Percentiles rank a stretch among this genome's conserved stretches.
Conservation (phyloP, 2,329 filamentous ascomycete genomes). For the Phaeosphaeriaceae sp. region DNA sequence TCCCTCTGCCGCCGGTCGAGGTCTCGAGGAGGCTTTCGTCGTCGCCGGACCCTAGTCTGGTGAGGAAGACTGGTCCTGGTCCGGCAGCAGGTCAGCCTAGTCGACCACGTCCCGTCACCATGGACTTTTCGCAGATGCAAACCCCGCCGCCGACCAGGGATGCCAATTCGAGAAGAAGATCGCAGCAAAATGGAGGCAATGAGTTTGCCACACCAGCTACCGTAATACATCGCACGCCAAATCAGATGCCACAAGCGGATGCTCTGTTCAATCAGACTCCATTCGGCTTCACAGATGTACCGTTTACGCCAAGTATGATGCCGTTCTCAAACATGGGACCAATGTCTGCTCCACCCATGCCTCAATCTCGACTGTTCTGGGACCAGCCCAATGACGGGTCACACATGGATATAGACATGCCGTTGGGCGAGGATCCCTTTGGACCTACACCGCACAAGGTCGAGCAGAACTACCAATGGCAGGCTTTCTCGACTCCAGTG, state of each 20-base stretch:
- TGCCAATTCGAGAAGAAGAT: conserved; percentile 58
- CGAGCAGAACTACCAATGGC: conserved; percentile 41
- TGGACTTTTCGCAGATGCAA: conserved; percentile 62
- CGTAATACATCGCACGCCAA: conserved; percentile 52
- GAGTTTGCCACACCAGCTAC: conserved; percentile 46
- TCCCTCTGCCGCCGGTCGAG: conserved; percentile 67
- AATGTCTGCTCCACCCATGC: conserved; percentile 64
- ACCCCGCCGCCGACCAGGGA: conserved; percentile 69
- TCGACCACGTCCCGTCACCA: conserved; percentile 36
- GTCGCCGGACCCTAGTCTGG: conserved; percentile 58
- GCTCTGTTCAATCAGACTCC: conserved; percentile 48
- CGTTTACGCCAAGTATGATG: conserved; percentile 66
- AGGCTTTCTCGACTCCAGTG: conserved; percentile 38
- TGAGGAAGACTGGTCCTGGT: conserved; percentile 17
- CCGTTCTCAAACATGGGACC: conserved; percentile 61
- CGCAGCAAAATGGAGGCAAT: conserved; percentile 38
- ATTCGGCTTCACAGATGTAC: conserved; percentile 61
- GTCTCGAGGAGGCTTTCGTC: conserved; percentile 66
- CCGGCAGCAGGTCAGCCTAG: conserved; percentile 22
- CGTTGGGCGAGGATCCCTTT: conserved; percentile 42
- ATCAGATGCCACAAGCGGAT: conserved; percentile 33
- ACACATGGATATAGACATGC: conserved; percentile 47
- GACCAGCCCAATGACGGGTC: conserved; percentile 38
- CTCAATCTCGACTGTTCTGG: conserved; percentile 56
- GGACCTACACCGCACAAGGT: conserved; percentile 46